Evolutionary conservation across 108 stramenopile species (phyloP).

Genomic region (Skeletonema costatum): DNA sequence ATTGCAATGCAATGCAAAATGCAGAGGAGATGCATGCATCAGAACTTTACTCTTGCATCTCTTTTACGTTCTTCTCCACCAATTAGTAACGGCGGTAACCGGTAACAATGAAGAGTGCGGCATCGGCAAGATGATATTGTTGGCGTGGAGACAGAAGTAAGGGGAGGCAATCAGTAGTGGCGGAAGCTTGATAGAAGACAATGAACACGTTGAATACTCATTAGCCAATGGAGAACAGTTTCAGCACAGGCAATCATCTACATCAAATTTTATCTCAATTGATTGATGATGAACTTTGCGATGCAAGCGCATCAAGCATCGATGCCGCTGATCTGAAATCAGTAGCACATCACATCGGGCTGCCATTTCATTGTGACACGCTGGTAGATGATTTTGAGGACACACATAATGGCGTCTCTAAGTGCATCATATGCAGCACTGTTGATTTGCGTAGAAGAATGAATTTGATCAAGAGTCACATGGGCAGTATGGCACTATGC

Average conservation of each 20-base stretch:
- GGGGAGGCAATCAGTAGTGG: no score
- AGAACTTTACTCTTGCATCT: no score
- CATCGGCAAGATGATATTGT: no score
- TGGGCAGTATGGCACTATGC: constrained; percentile 55
- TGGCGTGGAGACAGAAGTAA: no score
- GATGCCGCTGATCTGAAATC: background rate
- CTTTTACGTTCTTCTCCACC: no score
- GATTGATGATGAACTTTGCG: background rate
- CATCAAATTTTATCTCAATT: background rate
- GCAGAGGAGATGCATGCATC: no score
- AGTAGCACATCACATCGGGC: background rate
- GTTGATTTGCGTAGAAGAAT: constrained; percentile 26
- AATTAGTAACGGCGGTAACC: no score
- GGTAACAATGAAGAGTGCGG: no score
- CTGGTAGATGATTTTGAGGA: background rate
- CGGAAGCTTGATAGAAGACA: background rate
- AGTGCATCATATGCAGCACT: constrained; percentile 27
- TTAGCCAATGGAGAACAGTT: background rate
- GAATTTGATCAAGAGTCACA: constrained; percentile 24
- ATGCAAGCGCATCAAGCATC: background rate
- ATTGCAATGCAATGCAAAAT: no score
- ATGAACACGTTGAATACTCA: background rate
- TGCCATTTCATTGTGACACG: background rate
- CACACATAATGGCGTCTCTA: background rate
- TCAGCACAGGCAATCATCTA: background rate